phyloP scores from a whole-genome alignment of 108 stramenopile species.

The Discostella stelligeroides region DNA sequence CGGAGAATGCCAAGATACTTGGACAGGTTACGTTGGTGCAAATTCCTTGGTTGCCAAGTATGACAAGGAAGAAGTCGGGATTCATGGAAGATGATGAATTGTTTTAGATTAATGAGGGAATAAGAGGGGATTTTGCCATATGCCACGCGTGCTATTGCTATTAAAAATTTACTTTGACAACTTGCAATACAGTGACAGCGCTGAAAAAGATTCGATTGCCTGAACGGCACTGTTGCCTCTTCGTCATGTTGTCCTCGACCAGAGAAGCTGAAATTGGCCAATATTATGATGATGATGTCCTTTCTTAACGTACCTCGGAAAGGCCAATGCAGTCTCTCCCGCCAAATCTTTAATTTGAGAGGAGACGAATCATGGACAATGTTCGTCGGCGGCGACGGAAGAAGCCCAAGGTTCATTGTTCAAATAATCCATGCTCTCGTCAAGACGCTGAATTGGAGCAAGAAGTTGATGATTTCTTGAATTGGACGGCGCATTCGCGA shows the following conservation, averaged over 20 bases:
- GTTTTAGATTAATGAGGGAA: conserved; percentile 48
- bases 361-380: neutral
- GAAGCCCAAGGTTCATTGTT: neutral
- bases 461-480: conserved; percentile 4
- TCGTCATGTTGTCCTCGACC: no score
- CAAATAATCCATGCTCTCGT: neutral
- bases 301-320: no score
- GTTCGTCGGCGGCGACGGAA: conserved; percentile 11
- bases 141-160: no score
- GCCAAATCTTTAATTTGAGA: no score
- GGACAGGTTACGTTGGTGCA: conserved; percentile 82
- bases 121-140: neutral
- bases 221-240: no score
- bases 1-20: conserved; percentile 62
- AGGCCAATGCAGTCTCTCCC: no score
- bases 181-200: no score
- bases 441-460: conserved; percentile 14
- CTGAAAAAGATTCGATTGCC: no score
- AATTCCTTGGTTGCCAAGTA: conserved; percentile 87
- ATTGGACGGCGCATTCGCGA: neutral
- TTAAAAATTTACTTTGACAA: no score
- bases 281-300: no score
- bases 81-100: conserved; percentile 86
- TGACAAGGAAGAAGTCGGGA: conserved; percentile 82
- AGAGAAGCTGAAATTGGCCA: no score